Evolutionary conservation across 2,329 filamentous ascomycete genomes (phyloP).

Genomic region (Claviceps citrina): DNA sequence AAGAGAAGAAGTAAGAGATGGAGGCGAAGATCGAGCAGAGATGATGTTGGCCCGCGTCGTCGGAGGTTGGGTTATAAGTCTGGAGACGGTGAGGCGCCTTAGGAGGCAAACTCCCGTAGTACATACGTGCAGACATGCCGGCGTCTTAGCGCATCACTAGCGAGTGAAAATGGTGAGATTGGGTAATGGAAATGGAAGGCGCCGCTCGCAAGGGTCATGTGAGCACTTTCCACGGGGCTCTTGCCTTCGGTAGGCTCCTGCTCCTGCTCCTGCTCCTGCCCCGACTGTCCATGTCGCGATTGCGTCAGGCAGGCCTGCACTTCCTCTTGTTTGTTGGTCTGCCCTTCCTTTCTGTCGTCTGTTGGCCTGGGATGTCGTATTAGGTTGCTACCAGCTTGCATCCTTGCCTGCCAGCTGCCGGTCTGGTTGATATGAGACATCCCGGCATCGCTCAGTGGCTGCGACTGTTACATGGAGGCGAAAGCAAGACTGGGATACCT

Average conservation of each 20-base stretch:
- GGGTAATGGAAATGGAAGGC: slow-evolving; percentile 9
- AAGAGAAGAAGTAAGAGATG: neutral
- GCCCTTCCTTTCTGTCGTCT: neutral
- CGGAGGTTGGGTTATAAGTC: neutral
- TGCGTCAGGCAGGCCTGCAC: too few species aligned
- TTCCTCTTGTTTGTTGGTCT: too few species aligned
- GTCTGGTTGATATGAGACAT: neutral
- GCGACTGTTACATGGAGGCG: neutral
- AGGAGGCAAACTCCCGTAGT: neutral
- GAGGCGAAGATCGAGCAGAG: neutral
- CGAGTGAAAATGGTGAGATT: slow-evolving; percentile 3
- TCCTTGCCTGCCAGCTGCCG: neutral
- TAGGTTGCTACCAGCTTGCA: neutral
- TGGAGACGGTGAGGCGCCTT: neutral
- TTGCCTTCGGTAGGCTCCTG: neutral
- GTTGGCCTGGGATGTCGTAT: neutral
- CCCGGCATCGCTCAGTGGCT: neutral
- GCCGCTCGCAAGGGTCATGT: slow-evolving; percentile 7
- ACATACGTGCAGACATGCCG: too few species aligned
- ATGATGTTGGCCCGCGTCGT: slow-evolving; percentile 1
- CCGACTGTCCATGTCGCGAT: neutral
- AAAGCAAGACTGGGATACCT: too few species aligned
- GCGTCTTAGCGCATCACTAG: slow-evolving; percentile 4
- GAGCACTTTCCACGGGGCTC: slow-evolving; percentile 3
- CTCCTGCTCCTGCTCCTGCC: neutral